Evolutionary conservation across 2,329 filamentous ascomycete species (phyloP), one percentile per base, ranked within the genome.

Genomic region (Curvularia lunata): DNA sequence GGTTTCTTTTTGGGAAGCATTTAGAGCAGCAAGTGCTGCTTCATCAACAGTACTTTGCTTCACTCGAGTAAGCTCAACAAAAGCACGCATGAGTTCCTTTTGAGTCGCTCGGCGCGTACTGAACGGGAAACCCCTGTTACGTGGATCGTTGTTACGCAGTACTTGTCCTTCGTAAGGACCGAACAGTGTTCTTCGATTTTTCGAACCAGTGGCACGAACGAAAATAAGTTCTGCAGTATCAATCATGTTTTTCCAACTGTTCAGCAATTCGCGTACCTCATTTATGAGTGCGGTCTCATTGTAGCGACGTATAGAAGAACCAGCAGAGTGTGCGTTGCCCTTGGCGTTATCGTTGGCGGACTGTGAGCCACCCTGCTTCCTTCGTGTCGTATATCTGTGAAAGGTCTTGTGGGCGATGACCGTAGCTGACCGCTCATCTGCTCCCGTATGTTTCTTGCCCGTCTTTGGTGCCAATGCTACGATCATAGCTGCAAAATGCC

Each of bases 401-500:
- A 98, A 99, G 0, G 94, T 97, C 81, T 99, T 99, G 78, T 98
- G 94, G 0, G 92, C 94, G 43, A 97, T 84, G 0, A 98, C 91
- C 0, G 89, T 90, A 5, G 94, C 92, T 70, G 96, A 91, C 52
- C 91, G 85, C 64, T 96, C 92, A 72, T 96, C 85, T 1, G 89
- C 83, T 0, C 90, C 90, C 12, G 85, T 81, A 3, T 83, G 82
- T 51, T 86, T 86, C 73, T 91, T 94, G 37, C 86, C 85, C 52
- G 90, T 82, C 61, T 92, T 91, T 0, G 95, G 93, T 0, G 91
- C 87, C 4, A 98, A 83, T 0, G 92, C 92, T 10, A 99, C 91
- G 10, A 98, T 83, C 93, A 98, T 98, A 49, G 91, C 95, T 0
- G 95, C 95, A 73, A 99, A 99, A 75, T 99, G 95, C 0, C 95